Conservation (phyloP, 83 land plant genomes). For the Picea engelmannii region DNA sequence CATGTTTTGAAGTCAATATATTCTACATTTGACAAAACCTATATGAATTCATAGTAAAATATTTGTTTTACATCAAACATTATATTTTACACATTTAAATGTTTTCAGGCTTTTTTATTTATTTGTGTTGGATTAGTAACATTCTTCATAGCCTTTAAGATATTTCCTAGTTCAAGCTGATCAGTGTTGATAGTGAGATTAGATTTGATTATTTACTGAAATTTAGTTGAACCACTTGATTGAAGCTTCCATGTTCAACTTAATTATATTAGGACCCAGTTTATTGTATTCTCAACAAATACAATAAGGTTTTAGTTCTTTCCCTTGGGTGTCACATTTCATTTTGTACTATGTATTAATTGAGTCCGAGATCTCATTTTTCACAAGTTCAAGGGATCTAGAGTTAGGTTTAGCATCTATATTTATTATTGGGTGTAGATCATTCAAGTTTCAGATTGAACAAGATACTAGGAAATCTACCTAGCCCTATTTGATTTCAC, state of each 20-base stretch:
- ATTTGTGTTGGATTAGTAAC: neutral
- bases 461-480: too few species aligned
- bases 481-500: too few species aligned
- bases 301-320: too few species aligned
- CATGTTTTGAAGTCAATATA: too few species aligned
- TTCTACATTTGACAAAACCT: too few species aligned
- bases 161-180: neutral
- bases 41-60: too few species aligned
- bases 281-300: neutral
- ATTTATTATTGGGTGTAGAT: neutral
- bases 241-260: neutral
- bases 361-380: neutral
- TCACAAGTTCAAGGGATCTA: neutral
- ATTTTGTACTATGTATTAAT: too few species aligned
- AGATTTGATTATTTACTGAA: too few species aligned
- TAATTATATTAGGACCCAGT: neutral
- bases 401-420: neutral
- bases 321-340: too few species aligned
- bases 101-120: neutral
- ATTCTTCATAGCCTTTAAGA: neutral
- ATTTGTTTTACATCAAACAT: neutral
- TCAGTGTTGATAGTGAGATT: too few species aligned
- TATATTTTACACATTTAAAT: neutral
- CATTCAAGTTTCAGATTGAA: too few species aligned
- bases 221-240: neutral